Base-by-base conservation (phyloP, 2,329 filamentous ascomycete species). In the Exserohilum turcica region DNA sequence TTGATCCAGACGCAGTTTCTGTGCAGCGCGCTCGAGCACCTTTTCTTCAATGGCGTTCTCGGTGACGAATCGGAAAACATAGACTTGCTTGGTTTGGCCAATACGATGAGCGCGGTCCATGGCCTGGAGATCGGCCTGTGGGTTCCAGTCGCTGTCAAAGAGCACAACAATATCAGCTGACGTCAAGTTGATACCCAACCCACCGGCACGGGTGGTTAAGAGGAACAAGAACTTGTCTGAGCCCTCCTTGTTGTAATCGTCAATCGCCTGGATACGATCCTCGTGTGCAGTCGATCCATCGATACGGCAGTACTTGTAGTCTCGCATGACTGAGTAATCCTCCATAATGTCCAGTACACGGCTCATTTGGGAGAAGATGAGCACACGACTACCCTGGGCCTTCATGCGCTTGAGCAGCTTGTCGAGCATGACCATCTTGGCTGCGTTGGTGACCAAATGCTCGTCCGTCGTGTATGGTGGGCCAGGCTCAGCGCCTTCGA, bases 341-440 rank as follows among this genome's bases (percentile, higher is more conserved):
- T 99, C 94, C 13, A 99, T 83, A 47, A 99, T 99, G 71, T 99
- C 94, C 36, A 99, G 80, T 33, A 97, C 83, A 83, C 94, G 91
- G 69, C 92, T 97, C 94, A 99, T 99, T 71, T 99, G 94, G 0
- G 94, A 99, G 79, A 99, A 99, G 65, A 99, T 97, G 50, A 99
- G 84, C n/a, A 99, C 92, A 61, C 94, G 86, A 71, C 92, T 97
- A 36, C 92, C 94, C 71, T 96, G 89, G 40, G 84, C 85, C 75
- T 92, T 83, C 79, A 99, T 85, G 40, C 92, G 86, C 67, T 84
- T 87, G 43, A 99, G 81, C 9, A 99, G 84, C 77, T 91, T 96
- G 79, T 99, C 94, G 15, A 99, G 83, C 71, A 99, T 92, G 28
- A 92, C 85, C 94, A 99, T 99, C 79, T 99, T 99, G 18, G 92